These are phyloP conservation scores for Candida pseudoviswanathii DNA, from an alignment of 1,139 yeast genomes.

Conservation along the genomic window DNA sequence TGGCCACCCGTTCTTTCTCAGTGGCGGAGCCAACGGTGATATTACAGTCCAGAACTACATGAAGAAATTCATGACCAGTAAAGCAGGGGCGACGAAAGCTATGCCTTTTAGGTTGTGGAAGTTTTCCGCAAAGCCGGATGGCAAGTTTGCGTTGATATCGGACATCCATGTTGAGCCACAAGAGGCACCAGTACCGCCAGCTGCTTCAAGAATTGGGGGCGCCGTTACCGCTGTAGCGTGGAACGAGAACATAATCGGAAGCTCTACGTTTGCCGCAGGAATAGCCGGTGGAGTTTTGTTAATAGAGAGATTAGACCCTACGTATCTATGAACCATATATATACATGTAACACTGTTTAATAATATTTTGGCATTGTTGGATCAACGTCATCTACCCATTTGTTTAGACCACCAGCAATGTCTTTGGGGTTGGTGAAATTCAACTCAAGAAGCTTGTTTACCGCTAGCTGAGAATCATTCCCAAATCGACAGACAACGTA, in stretches of 20 bases:
- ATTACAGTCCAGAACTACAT: slow-evolving; percentile 37
- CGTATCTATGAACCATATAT: slow-evolving; percentile 4
- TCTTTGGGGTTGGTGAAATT: slow-evolving; percentile 60
- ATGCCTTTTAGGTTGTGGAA: slow-evolving; percentile 43
- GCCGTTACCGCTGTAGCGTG: slow-evolving; percentile 59
- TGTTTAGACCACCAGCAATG: slow-evolving; percentile 73
- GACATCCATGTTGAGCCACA: slow-evolving; percentile 30
- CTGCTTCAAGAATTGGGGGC: slow-evolving; percentile 55
- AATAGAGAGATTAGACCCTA: slow-evolving; percentile 55
- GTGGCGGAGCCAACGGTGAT: slow-evolving; percentile 68
- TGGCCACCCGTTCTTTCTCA: slow-evolving; percentile 62
- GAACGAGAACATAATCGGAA: slow-evolving; percentile 54
- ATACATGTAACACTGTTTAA: slow-evolving; percentile 6
- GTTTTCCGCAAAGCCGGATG: slow-evolving; percentile 17
- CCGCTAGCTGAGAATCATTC: slow-evolving; percentile 86
- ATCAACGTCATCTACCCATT: slow-evolving; percentile 71
- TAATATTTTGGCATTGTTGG: slow-evolving; percentile 67
- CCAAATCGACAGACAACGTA: slow-evolving; percentile 82
- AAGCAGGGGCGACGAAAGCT: slow-evolving; percentile 31
- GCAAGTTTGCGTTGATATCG: slow-evolving; percentile 22
- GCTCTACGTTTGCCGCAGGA: slow-evolving; percentile 68
- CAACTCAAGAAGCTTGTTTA: slow-evolving; percentile 53
- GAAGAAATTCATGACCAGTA: slow-evolving; percentile 38
- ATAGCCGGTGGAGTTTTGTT: slow-evolving; percentile 68
- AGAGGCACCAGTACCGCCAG: slow-evolving; percentile 31